A percentile compares a stretch with the other conserved stretches of the same genome.
phyloP scores from a whole-genome alignment of 1,284 basidiomycete species.

The Cutaneotrichosporon sp. region DNA sequence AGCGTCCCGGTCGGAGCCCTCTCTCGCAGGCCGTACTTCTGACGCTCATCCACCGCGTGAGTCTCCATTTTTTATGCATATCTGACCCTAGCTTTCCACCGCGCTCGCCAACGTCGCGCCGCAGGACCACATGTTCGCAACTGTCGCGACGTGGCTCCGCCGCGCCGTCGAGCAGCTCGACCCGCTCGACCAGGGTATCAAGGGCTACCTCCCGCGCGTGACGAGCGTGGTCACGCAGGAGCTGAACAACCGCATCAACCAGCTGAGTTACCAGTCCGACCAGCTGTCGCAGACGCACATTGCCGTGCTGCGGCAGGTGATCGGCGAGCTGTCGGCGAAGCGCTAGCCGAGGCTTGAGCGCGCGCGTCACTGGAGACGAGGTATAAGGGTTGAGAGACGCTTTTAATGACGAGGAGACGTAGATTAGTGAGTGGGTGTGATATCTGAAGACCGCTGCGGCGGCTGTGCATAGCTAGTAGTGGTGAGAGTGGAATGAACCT shows the following conservation, averaged over 20 bases:
- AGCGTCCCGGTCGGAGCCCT: constrained; percentile 20
- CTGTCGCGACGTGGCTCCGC: constrained; percentile 31
- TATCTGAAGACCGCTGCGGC: constrained; percentile 1
- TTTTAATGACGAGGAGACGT: neutral
- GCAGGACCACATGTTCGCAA: constrained; percentile 28
- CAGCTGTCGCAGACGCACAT: constrained; percentile 14
- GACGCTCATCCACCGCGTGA: constrained; percentile 44
- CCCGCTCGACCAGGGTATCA: constrained; percentile 21
- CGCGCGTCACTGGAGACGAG: too few relatives aligned
- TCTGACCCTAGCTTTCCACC: constrained; percentile 25
- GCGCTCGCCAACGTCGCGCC: constrained; percentile 33
- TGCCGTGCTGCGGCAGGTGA: constrained; percentile 12
- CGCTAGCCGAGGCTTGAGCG: neutral
- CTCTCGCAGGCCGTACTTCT: constrained; percentile 43
- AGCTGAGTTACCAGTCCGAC: constrained; percentile 10
- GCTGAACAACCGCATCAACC: constrained; percentile 2
- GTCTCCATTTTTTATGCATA: too few relatives aligned
- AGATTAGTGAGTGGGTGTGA: neutral
- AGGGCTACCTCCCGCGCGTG: constrained; percentile 23
- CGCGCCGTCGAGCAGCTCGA: constrained; percentile 33
- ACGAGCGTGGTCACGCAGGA: constrained; percentile 11
- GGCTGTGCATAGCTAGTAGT: neutral
- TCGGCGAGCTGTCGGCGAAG: constrained; percentile 17
- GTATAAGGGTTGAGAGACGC: too few relatives aligned
- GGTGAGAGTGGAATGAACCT: too few relatives aligned